These are phyloP conservation scores for Lablab purpureus DNA, from an alignment of 306 rosid species.

Conservation along the genomic window DNA sequence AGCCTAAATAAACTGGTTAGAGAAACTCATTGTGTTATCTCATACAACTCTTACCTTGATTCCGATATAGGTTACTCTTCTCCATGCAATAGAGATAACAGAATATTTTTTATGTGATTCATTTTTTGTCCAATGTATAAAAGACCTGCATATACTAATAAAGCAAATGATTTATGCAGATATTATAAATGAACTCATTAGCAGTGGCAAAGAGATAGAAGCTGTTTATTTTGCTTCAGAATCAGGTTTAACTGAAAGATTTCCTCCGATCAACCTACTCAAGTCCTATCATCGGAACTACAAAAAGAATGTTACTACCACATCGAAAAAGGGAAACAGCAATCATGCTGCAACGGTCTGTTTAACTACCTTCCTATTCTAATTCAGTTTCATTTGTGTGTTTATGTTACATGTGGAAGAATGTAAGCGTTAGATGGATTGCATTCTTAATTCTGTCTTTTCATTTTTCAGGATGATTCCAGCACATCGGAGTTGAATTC, in stretches of 20 bases:
- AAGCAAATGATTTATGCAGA: slow-evolving; percentile 58
- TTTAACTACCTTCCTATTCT: slow-evolving; percentile 29
- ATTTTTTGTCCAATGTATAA: slow-evolving; percentile 20
- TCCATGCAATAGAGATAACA: background rate
- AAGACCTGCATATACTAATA: slow-evolving; percentile 4
- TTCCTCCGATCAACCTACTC: slow-evolving; percentile 67
- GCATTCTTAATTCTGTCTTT: slow-evolving; percentile 29
- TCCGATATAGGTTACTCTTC: slow-evolving; percentile 17
- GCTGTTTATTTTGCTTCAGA: slow-evolving; percentile 90
- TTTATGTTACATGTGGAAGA: background rate
- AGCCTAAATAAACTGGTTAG: slow-evolving; percentile 12
- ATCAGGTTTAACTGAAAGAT: slow-evolving; percentile 76
- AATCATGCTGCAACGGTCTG: slow-evolving; percentile 66
- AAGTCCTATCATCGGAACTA: slow-evolving; percentile 66
- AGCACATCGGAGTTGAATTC: slow-evolving; percentile 68
- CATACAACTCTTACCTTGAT: slow-evolving; percentile 13
- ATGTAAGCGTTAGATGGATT: slow-evolving; percentile 9
- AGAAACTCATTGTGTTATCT: background rate
- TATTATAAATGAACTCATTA: slow-evolving; percentile 74
- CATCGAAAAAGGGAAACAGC: slow-evolving; percentile 60
- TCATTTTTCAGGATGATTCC: slow-evolving; percentile 69
- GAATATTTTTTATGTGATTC: slow-evolving; percentile 29
- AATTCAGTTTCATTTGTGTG: slow-evolving; percentile 14
- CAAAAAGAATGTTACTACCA: slow-evolving; percentile 59
- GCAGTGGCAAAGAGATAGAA: slow-evolving; percentile 79